Base-by-base conservation (phyloP, 306 rosid genomes). In the Prunus salicina region DNA sequence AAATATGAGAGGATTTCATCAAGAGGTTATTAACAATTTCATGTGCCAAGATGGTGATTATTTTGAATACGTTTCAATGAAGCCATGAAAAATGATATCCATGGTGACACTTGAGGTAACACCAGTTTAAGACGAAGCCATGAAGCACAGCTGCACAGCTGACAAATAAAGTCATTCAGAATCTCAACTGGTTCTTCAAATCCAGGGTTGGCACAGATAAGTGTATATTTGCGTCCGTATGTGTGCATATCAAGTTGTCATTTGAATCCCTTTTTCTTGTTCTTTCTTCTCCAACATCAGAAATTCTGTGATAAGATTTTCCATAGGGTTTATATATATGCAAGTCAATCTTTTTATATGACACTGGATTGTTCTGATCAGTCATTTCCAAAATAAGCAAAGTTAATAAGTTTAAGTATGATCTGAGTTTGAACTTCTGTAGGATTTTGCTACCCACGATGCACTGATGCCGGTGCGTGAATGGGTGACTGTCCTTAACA, bases 1-100 rank as follows among this genome's bases (percentile, higher is more conserved):
- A 86, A 0, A 58, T 80, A 13, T 85, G 86, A 87, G 55, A 73
- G 56, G 6, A 62, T 64, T 34, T 69, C 71, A 62, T 51, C 10
- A 38, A 68, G 27, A 28, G 56, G 69, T 45, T 67, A 14, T 74
- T 49, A 51, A 77, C 57, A 49, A 12, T 69, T 65, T 34, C 46
- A 16, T 69, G 74, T 67, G 73, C 41, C 51, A 65, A 28, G 53
- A 69, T 46, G 69, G 22, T 68, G n/a, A 30, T 38, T 55, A 16
- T 6, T 62, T 57, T 61, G 15, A 41, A 43, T 15, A 19, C 72
- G 2, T 45, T 12, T 16, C 6, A 30, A 1, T 19, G 28, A 72
- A 53, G 73, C 77, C 41, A 22, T 28, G 34, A 34, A 64, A 19
- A 28, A 62, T 28, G 27, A 5, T 67, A 25, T 51, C 46, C 64